These are phyloP conservation scores for Chondrus crispus DNA, from an alignment of 23 red algal species.

Conservation along the genomic window DNA sequence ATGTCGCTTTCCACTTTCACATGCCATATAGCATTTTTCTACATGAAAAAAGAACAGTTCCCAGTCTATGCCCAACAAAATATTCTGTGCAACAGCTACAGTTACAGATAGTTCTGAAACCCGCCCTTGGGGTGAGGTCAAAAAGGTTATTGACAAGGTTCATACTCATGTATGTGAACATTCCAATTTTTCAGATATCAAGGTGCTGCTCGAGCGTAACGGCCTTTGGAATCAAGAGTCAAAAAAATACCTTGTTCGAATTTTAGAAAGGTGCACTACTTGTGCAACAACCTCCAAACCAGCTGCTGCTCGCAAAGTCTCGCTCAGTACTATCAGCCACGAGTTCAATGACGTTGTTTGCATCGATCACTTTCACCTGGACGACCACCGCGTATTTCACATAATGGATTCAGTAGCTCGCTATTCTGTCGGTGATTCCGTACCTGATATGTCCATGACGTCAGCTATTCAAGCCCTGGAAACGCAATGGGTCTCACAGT, in stretches of 20 bases:
- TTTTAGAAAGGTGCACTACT: background rate
- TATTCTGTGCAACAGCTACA: background rate
- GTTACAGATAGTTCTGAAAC: background rate
- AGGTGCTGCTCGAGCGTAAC: background rate
- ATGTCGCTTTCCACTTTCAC: background rate
- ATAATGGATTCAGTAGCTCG: background rate
- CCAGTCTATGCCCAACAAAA: background rate
- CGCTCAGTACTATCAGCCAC: background rate
- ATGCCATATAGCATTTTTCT: background rate
- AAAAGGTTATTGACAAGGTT: slow-evolving; percentile 32
- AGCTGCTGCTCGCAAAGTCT: background rate
- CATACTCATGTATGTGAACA: background rate
- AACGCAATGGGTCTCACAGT: background rate
- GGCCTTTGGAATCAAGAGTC: background rate
- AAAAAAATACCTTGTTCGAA: slow-evolving; percentile 1
- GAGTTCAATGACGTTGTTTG: background rate
- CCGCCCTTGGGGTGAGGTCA: background rate
- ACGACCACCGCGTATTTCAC: background rate
- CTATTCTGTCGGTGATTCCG: background rate
- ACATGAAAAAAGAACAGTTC: background rate
- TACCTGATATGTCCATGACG: background rate
- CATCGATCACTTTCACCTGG: background rate
- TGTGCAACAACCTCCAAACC: background rate
- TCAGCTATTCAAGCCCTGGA: background rate
- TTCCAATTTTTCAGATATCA: background rate